These are phyloP conservation scores for Schizothecium vesticola DNA, from an alignment of 495 filamentous ascomycete species.

Conservation along the genomic window DNA sequence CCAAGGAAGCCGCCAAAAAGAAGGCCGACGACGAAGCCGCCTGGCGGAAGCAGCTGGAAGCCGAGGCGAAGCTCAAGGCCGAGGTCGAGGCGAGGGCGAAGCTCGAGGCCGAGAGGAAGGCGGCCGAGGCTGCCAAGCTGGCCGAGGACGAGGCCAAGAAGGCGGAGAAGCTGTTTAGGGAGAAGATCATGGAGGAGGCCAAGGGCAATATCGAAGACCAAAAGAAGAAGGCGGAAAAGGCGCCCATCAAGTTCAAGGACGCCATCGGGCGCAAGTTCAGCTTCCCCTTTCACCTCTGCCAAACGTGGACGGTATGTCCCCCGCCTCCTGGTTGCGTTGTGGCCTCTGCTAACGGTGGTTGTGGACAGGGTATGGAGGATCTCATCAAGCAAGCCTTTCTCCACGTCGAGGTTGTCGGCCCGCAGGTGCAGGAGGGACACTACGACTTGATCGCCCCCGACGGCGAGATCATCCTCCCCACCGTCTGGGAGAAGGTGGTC, in stretches of 20 bases:
- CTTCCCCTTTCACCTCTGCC: conserved; percentile 76
- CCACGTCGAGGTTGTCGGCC: conserved; percentile 76
- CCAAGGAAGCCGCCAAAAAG: conserved; percentile 34
- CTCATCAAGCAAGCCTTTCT: conserved; percentile 84
- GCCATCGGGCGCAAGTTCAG: conserved; percentile 81
- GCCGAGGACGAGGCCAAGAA: conserved; percentile 49
- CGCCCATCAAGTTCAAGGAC: conserved; percentile 77
- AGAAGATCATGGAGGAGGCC: conserved; percentile 36
- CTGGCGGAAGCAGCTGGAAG: conserved; percentile 40
- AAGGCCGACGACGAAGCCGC: conserved; percentile 35
- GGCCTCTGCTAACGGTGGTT: neutral
- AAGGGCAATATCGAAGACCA: conserved; percentile 48
- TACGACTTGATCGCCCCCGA: conserved; percentile 81
- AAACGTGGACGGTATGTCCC: conserved; percentile 67
- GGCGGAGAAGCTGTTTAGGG: conserved; percentile 39
- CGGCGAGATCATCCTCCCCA: conserved; percentile 81
- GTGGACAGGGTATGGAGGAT: conserved; percentile 68
- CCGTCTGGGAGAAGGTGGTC: conserved; percentile 80
- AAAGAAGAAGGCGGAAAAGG: conserved; percentile 48
- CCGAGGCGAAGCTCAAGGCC: conserved; percentile 43
- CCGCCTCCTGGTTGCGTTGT: neutral
- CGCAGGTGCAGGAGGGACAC: conserved; percentile 76
- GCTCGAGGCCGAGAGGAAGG: conserved; percentile 28
- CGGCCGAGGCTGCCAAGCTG: conserved; percentile 14
- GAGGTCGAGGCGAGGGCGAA: conserved; percentile 39